Base-by-base conservation (phyloP, 1,284 basidiomycete genomes). In the Exobasidium rhododendri region DNA sequence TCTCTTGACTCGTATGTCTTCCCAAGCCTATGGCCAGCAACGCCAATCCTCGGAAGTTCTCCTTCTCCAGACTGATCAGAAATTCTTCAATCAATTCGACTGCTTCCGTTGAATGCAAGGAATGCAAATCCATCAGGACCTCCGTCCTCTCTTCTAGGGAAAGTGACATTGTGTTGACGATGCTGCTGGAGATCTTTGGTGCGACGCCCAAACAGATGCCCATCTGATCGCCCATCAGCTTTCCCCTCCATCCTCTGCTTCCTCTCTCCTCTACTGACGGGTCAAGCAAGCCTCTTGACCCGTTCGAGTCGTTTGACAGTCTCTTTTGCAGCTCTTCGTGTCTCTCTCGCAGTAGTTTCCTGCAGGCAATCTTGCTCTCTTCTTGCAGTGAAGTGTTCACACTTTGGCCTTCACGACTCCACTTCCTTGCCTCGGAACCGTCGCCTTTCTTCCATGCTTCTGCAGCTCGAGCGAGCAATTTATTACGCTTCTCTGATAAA, bases 371-470 rank as follows among this genome's bases (percentile, higher is more conserved):
- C 52, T 86, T 85, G 20, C 85, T 85, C 84, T 90, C 90, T 82
- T 96, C 92, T 32, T 83, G 84, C 89, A 97, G 94, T 80, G 90
- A 89, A 44, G 86, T 86, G 76, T 97, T 97, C 63, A 97, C 82
- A 49, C 92, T 90, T 72, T 94, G 91, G 3, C 93, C 94, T 77
- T 97, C 94, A 44, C 90, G 83, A 69, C 89, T 91, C 82, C 94
- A 97, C 52, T 92, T 84, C 80, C 96, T 94, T 24, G 94, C 94
- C 0, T 90, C 89, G 0, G 92, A 92, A 2, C 94, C 94, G 70
- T 98, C 94, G 3, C 94, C 93, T 11, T 90, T 85, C 50, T 91
- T 84, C 89, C 91, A 97, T 1, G 94, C 92, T 75, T 97, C 92
- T 0, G 94, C 92, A 3, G 94, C 94, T 49, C 92, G 87, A 1